These are phyloP conservation scores for Paramecium primaurelia DNA, from an alignment of 73 alveolate genomes.

Conservation along the genomic window DNA sequence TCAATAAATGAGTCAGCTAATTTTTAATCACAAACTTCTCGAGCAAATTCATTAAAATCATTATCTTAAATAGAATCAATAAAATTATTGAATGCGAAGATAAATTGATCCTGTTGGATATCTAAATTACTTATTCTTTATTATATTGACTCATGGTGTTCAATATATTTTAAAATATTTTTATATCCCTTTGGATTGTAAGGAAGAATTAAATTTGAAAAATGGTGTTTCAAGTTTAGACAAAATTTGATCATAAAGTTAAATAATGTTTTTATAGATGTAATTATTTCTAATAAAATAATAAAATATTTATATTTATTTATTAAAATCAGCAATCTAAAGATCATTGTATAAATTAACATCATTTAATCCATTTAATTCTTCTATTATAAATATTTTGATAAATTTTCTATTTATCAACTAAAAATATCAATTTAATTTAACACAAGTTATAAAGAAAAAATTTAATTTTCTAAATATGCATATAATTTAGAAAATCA, in stretches of 20 bases:
- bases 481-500: too few relatives aligned
- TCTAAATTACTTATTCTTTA: neutral
- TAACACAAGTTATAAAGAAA: too few relatives aligned
- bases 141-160: neutral
- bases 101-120: neutral
- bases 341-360: too few relatives aligned
- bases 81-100: neutral
- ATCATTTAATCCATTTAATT: too few relatives aligned
- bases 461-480: too few relatives aligned
- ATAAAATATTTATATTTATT: neutral
- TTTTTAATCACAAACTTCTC: neutral
- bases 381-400: too few relatives aligned
- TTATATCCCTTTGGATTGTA: neutral
- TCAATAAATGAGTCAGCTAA: neutral
- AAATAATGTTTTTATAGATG: neutral
- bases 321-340: neutral
- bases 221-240: neutral
- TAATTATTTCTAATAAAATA: neutral
- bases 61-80: neutral
- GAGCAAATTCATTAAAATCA: neutral
- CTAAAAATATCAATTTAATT: too few relatives aligned
- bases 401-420: too few relatives aligned
- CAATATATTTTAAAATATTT: neutral
- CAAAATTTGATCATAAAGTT: neutral
- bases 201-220: neutral